Percentiles rank a stretch among this genome's conserved stretches.
These are phyloP conservation scores for Aureobasidium sp. DNA, from an alignment of 2,329 filamentous ascomycete genomes.

Conservation along the genomic window DNA sequence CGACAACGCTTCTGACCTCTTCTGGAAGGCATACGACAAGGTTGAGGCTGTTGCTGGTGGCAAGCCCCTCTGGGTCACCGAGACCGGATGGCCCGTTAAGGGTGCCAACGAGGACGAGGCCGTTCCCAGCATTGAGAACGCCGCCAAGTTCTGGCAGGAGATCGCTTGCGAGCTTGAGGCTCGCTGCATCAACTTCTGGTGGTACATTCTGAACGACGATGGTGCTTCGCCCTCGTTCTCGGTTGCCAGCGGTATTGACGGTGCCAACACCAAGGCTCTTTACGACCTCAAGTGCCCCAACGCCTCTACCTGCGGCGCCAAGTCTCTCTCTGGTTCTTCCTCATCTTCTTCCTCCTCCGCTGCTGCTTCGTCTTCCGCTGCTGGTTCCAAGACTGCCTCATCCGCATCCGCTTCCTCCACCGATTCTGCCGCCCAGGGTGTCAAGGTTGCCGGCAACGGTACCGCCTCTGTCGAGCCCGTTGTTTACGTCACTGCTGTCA, in stretches of 20 bases:
- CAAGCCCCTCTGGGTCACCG: constrained; percentile 87
- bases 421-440: constrained; percentile 2
- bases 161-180: constrained; percentile 78
- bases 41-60: constrained; percentile 66
- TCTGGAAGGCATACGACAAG: constrained; percentile 71
- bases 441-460: background rate
- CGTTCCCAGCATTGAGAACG: constrained; percentile 71
- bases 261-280: constrained; percentile 58
- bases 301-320: constrained; percentile 16
- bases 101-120: constrained; percentile 70
- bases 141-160: constrained; percentile 80
- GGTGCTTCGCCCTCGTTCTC: constrained; percentile 71
- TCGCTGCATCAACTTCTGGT: constrained; percentile 67
- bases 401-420: constrained; percentile 12
- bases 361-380: constrained; percentile 12
- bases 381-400: constrained; percentile 14
- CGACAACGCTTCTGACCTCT: constrained; percentile 68
- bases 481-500: constrained; percentile 18
- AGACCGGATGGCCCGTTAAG: constrained; percentile 87
- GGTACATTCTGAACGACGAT: constrained; percentile 79
- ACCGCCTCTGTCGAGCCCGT: constrained; percentile 13
- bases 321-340: constrained; percentile 22
- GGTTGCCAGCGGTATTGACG: constrained; percentile 60
- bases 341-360: constrained; percentile 16
- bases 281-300: constrained; percentile 67